Conservation (phyloP, 257 asterid species). For the Handroanthus guayacan region DNA sequence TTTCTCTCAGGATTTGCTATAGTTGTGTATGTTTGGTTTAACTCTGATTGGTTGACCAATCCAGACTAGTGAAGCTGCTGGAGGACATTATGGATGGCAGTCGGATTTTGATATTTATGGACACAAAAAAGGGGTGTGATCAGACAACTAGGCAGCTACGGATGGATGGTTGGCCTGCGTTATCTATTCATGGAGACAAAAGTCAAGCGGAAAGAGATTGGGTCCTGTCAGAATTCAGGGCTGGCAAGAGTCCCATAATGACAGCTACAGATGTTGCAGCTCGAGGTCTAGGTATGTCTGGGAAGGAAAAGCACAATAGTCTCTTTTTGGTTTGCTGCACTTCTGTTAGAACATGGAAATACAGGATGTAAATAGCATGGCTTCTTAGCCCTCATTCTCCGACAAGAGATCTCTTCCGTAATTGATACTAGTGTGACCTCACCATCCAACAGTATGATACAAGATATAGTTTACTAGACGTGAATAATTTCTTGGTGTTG, state of each 20-base stretch:
- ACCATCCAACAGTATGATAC: background rate
- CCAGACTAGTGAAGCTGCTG: conserved; percentile 88
- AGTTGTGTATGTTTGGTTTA: conserved; percentile 26
- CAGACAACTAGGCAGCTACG: conserved; percentile 95
- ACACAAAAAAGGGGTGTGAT: conserved; percentile 97
- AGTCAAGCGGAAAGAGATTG: conserved; percentile 99
- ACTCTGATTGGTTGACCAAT: conserved; percentile 28
- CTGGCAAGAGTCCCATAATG: conserved; percentile 99
- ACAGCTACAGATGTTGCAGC: conserved; percentile 99
- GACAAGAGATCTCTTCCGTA: background rate
- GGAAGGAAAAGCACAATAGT: conserved; percentile 19
- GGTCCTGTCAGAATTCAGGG: conserved; percentile 95
- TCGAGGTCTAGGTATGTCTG: conserved; percentile 88
- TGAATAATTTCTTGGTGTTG: conserved; percentile 1
- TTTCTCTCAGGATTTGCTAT: background rate
- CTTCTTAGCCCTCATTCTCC: background rate
- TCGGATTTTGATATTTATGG: conserved; percentile 95
- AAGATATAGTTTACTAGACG: background rate
- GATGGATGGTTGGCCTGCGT: conserved; percentile 99
- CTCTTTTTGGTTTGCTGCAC: conserved; percentile 19
- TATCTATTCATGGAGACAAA: conserved; percentile 98
- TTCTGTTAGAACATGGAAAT: conserved; percentile 6
- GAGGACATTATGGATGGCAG: conserved; percentile 99
- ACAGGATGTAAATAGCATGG: conserved; percentile 6
- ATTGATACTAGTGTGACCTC: background rate